Percentiles rank a stretch among this genome's conserved stretches.
Evolutionary conservation across 306 rosid genomes (phyloP).

Genomic region (Prinsepia uniflora): DNA sequence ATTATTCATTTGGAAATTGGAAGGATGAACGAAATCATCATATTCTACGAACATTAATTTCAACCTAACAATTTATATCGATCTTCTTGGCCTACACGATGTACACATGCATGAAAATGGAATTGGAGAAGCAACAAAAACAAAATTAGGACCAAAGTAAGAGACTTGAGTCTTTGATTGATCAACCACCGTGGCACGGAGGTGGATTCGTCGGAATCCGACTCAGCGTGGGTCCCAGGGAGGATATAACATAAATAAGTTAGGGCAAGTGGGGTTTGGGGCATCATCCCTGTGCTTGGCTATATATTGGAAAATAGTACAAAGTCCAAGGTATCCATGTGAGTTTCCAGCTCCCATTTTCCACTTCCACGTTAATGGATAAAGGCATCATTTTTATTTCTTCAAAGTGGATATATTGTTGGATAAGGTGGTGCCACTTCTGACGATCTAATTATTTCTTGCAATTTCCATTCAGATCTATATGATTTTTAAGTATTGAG

Average conservation of each 20-base stretch:
- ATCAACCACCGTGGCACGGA: conserved; percentile 13
- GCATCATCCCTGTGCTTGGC: neutral
- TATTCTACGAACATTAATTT: no score
- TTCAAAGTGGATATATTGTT: neutral
- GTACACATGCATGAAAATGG: neutral
- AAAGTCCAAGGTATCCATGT: neutral
- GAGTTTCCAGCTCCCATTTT: neutral
- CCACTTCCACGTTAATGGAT: neutral
- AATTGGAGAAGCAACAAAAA: neutral
- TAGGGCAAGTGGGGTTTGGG: neutral
- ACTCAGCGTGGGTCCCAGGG: conserved; percentile 20
- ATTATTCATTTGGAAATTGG: no score
- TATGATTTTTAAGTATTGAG: no score
- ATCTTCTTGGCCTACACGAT: no score
- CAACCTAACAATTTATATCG: no score
- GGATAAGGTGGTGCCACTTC: neutral
- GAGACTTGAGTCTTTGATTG: neutral
- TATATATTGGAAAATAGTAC: no score
- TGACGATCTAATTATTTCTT: neutral
- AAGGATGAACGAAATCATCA: no score
- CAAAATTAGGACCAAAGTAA: neutral
- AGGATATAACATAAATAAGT: neutral
- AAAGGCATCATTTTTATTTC: neutral
- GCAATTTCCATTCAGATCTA: no score
- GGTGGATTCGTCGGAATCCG: conserved; percentile 19